Base-by-base conservation (phyloP, 441 rosid species). In the Croton setiger region DNA sequence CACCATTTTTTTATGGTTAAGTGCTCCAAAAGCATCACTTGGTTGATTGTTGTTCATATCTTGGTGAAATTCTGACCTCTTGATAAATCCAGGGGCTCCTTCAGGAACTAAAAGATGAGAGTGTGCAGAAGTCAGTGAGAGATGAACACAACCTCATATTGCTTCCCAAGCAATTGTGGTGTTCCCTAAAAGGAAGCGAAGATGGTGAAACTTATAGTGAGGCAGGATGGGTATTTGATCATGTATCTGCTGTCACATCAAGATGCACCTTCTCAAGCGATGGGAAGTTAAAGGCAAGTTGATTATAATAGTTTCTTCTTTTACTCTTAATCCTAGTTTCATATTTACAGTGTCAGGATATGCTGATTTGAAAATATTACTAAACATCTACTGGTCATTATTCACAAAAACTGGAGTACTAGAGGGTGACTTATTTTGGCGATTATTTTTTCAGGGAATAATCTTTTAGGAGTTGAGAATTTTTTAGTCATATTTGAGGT, bases 161-260 rank as follows among this genome's bases (percentile, higher is more conserved):
- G 85, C 98, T 94, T 67, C 98, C 96, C 0, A 84, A 79, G 76
- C 86, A 77, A 70, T 55, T 91, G 45, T 94, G 96, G 97, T 87
- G 96, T 67, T 84, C 89, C 33, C 53, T 82, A 49, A 80, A 77
- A 76, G 82, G 70, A 76, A 74, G 60, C 39, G 79, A 76, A 69
- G 80, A 74, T 53, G 72, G 83, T 11, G 86, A 80, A 74, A 83
- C 83, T 55, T 64, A 45, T 37, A 74, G 67, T 61, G 88, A 91
- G 77, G 96, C 78, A 9, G 92, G 96, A 54, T 91, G 97, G 97
- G 60, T 84, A 70, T 81, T 74, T 64, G 79, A 84, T 64, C 78
- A 73, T 9, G 85, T 83, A 59, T 67, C 27, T 56, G 86, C 91
- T 47, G 31, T 83, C 53, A 82, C 89, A 45, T 85, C 90, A 62